Evolutionary conservation across 176 grass and related monocot species (phyloP).

Genomic region (Zoysia japonica): DNA sequence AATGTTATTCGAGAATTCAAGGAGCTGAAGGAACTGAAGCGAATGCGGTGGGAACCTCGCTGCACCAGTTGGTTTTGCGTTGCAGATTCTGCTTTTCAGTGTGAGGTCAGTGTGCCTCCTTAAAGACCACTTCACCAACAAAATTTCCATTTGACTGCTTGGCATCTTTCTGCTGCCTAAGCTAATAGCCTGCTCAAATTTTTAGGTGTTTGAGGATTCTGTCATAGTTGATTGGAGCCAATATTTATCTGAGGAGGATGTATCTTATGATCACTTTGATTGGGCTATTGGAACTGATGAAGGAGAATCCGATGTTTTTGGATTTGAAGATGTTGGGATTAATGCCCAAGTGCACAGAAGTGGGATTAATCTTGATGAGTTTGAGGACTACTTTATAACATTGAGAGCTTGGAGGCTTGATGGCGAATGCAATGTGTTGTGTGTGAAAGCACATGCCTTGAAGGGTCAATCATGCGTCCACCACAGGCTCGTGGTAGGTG

Average conservation of each 20-base stretch:
- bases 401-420: constrained; percentile 78
- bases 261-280: constrained; percentile 87
- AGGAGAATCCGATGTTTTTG: constrained; percentile 80
- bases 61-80: constrained; percentile 93
- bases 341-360: constrained; percentile 57
- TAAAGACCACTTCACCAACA: constrained; percentile 1
- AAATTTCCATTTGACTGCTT: constrained; percentile 13
- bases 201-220: constrained; percentile 83
- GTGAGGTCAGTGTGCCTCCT: constrained; percentile 61
- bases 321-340: constrained; percentile 82
- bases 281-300: constrained; percentile 89
- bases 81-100: constrained; percentile 85
- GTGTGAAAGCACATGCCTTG: constrained; percentile 88
- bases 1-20: constrained; percentile 97
- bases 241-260: constrained; percentile 58
- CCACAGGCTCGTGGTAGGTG: constrained; percentile 73
- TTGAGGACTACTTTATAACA: constrained; percentile 68
- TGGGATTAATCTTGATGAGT: constrained; percentile 70
- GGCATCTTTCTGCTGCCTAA: constrained; percentile 16
- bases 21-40: constrained; percentile 93
- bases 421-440: constrained; percentile 61
- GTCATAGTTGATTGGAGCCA: constrained; percentile 70
- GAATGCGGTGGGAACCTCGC: constrained; percentile 64
- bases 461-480: constrained; percentile 92
- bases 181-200: constrained; percentile 33